Evolutionary conservation across 139 green algal species (phyloP).

Genomic region (Tetradesmus lagerheimii): DNA sequence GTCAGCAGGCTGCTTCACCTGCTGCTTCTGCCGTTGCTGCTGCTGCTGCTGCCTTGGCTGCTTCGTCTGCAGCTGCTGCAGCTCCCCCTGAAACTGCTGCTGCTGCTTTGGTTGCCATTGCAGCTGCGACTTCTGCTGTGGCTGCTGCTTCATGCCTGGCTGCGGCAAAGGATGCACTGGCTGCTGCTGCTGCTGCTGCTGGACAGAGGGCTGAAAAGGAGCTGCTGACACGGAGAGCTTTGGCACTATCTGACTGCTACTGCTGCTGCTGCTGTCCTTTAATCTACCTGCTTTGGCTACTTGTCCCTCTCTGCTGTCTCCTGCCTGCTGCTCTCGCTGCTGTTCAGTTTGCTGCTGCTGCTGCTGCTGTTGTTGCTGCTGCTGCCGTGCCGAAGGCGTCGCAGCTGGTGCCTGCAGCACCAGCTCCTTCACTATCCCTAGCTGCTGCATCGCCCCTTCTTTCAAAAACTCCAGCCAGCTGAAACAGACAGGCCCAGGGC

Average conservation of each 20-base stretch:
- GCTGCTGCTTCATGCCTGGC: background rate
- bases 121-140: background rate
- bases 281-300: background rate
- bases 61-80: background rate
- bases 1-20: background rate
- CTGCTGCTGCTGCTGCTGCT: background rate
- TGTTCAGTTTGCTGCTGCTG: background rate
- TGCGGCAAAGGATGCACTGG: background rate
- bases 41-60: background rate
- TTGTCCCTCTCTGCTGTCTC: background rate
- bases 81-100: background rate
- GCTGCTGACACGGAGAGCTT: background rate
- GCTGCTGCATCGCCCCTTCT: slow-evolving; percentile 43
- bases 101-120: background rate
- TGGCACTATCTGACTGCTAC: background rate
- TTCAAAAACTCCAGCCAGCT: slow-evolving; percentile 74
- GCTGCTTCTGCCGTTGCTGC: background rate
- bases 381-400: background rate
- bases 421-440: slow-evolving; percentile 49
- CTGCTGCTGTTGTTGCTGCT: slow-evolving; percentile 20
- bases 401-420: background rate
- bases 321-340: background rate
- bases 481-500: slow-evolving; percentile 59
- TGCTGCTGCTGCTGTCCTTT: background rate
- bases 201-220: background rate